phyloP scores from a whole-genome alignment of 1,139 yeast genomes.

The Pneumocystis wakefieldiae region DNA sequence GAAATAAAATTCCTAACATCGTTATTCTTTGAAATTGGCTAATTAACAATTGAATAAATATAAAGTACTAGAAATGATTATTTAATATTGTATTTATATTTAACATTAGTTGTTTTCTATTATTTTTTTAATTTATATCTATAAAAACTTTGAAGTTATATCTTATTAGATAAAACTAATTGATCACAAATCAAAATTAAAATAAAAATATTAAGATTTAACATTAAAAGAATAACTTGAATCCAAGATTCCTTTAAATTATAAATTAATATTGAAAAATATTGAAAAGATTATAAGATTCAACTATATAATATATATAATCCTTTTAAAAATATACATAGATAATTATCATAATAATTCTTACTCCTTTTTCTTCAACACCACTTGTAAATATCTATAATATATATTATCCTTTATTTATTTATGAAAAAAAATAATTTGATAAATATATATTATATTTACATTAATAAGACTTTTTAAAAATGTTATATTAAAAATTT shows the following conservation, averaged over 20 bases:
- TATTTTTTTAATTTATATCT: background rate
- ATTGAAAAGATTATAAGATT: too few relatives aligned
- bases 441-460: background rate
- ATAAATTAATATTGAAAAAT: too few relatives aligned
- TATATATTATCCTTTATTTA: background rate
- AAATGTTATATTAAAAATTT: background rate
- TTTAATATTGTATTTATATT: background rate
- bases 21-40: conserved; percentile 50
- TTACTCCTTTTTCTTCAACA: too few relatives aligned
- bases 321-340: too few relatives aligned
- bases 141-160: background rate
- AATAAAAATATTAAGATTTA: background rate
- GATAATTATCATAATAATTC: too few relatives aligned
- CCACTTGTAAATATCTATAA: background rate
- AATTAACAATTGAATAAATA: conserved; percentile 21
- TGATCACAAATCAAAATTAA: background rate
- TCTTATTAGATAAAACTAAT: background rate
- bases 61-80: conserved; percentile 8
- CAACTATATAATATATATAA: too few relatives aligned
- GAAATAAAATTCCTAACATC: conserved; percentile 28
- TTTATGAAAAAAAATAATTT: background rate
- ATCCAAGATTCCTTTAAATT: too few relatives aligned
- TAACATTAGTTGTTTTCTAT: background rate
- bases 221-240: background rate
- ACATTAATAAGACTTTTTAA: background rate